Evolutionary conservation across 1,284 basidiomycete genomes (phyloP).

Genomic region (Meira miltonrushii): DNA sequence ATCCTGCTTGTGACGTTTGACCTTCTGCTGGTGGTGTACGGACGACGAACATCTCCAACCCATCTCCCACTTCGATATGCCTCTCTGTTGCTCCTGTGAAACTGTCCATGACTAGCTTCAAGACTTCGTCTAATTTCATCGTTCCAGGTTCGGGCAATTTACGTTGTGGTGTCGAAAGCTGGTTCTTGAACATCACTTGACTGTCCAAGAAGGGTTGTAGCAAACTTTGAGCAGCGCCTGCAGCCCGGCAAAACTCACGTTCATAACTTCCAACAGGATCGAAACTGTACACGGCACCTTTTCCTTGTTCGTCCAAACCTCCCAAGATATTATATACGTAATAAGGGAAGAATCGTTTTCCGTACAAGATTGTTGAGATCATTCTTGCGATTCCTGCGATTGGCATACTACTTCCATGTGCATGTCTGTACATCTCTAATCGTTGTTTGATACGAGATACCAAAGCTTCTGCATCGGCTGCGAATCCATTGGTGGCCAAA

Average conservation of each 20-base stretch:
- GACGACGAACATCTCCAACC: conserved; percentile 49
- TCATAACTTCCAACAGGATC: conserved; percentile 52
- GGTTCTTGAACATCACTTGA: conserved; percentile 52
- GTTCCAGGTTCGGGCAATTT: conserved; percentile 42
- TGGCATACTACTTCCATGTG: conserved; percentile 48
- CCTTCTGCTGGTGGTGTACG: conserved; percentile 13
- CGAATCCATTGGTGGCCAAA: conserved; percentile 48
- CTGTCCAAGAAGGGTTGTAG: conserved; percentile 51
- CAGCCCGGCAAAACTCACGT: conserved; percentile 49
- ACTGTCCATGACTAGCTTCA: conserved; percentile 46
- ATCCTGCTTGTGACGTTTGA: background rate
- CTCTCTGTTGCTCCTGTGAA: conserved; percentile 50
- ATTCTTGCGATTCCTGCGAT: conserved; percentile 49
- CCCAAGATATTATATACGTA: conserved; percentile 53
- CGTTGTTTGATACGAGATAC: conserved; percentile 40
- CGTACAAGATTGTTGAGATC: conserved; percentile 49
- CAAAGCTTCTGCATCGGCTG: conserved; percentile 50
- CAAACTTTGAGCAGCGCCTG: conserved; percentile 47
- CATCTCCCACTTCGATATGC: conserved; percentile 52
- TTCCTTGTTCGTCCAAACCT: conserved; percentile 49
- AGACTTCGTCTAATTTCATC: conserved; percentile 36
- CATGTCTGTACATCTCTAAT: conserved; percentile 49
- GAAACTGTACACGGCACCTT: conserved; percentile 50
- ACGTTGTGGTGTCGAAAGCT: conserved; percentile 33
- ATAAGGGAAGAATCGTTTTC: conserved; percentile 52